Evolutionary conservation across 371 early-diverging fungal species (phyloP).

Genomic region (Mortierella sp.): DNA sequence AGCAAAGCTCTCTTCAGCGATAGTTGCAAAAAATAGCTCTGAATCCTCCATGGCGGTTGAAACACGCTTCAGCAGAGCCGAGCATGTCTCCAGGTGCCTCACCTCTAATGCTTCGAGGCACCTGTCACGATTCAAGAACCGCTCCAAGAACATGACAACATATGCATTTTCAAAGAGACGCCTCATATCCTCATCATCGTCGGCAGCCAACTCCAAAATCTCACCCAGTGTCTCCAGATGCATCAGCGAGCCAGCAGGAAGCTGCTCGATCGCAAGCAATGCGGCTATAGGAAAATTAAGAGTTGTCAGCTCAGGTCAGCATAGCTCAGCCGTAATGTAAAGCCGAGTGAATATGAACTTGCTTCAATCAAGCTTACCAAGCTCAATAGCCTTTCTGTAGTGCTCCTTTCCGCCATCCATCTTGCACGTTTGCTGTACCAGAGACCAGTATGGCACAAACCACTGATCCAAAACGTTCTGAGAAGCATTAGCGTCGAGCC

Average conservation of each 20-base stretch:
- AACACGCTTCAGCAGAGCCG: conserved; percentile 9
- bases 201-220: conserved; percentile 5
- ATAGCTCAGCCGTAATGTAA: background rate
- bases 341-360: background rate
- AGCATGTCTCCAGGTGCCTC: conserved; percentile 14
- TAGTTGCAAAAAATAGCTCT: background rate
- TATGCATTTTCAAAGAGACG: conserved; percentile 26
- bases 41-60: conserved; percentile 10
- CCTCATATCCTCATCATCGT: conserved; percentile 13
- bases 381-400: conserved; percentile 29
- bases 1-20: conserved; percentile 12
- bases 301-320: background rate
- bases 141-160: conserved; percentile 32
- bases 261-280: conserved; percentile 40
- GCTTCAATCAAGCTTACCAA: conserved; percentile 35
- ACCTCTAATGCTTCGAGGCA: conserved; percentile 11
- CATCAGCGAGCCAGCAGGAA: conserved; percentile 15
- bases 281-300: conserved; percentile 22
- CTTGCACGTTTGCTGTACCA: conserved; percentile 22
- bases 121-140: conserved; percentile 21
- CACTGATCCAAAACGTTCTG: conserved; percentile 13
- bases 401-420: conserved; percentile 26
- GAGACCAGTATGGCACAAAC: conserved; percentile 44
- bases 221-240: conserved; percentile 33
- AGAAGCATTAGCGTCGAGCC: conserved; percentile 12